Evolutionary conservation across 2,329 filamentous ascomycete species (phyloP), one percentile per base, ranked within the genome.

Genomic region (Aspergillus pseudoviridinutans): DNA sequence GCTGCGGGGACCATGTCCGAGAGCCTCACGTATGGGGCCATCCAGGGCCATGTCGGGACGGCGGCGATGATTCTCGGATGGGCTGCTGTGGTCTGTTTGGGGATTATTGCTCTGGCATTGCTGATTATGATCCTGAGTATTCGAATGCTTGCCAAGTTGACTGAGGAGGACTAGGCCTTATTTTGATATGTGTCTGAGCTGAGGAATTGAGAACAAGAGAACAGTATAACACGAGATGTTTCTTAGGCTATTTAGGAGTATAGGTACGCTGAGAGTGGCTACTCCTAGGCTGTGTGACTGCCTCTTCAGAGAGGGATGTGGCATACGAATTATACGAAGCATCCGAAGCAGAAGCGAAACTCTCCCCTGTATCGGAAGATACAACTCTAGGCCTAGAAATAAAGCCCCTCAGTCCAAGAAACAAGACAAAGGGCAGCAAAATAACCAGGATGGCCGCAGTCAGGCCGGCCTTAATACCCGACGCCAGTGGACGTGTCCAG

Each of bases 51-150:
- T 49, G 54, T 63, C 25, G 62, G 59, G 10, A 24, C 42, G 1
- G 53, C 55, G 8, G 54, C 59, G 24, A 61, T 64, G 61, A 51
- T 55, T 6, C 49, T 64, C n/a, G 58, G 62, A n/a, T 64, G 62
- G 62, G 46, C 54, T 42, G 49, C 54, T 20, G 58, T 59, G 4
- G 54, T 10, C 22, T 35, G 53, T 12, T 46, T 57, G n/a, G 51
- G 41, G 2, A 7, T 50, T 17, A 12, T 49, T 12, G 5, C 20
- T 1, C 17, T 59, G 24, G 51, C 52, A 8, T 32, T 58, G 2
- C 28, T 55, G 2, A 14, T 52, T 9, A 59, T 59, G 59, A 55
- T 57, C 7, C 6, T 55, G 46, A 60, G 47, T 49, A 49, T 49
- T 25, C 7, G 4, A 3, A 3, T 49, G 2, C 8, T 49, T 25